phyloP scores from a whole-genome alignment of 2,329 filamentous ascomycete species.

The Ceratocystis eucalypticola region DNA sequence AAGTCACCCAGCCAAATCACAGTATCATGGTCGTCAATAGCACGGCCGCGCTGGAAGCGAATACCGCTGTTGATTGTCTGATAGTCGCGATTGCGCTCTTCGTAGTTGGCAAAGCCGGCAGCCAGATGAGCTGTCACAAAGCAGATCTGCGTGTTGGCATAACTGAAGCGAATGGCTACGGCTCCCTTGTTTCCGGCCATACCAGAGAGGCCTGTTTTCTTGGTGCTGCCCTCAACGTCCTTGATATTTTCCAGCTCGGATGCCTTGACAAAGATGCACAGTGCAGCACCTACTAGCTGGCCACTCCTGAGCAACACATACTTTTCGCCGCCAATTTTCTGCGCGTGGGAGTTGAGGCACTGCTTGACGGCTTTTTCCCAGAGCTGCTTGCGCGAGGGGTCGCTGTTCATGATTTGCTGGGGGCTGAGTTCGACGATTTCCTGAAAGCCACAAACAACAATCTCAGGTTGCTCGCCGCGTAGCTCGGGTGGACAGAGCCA shows the following conservation, averaged over 20 bases:
- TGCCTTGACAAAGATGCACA: slow-evolving; percentile 80
- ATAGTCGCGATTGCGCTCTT: slow-evolving; percentile 90
- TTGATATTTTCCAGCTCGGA: slow-evolving; percentile 71
- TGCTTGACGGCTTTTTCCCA: slow-evolving; percentile 76
- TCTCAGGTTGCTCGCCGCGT: slow-evolving; percentile 57
- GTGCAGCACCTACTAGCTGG: slow-evolving; percentile 83
- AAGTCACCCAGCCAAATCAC: slow-evolving; percentile 96
- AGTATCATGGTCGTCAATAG: slow-evolving; percentile 80
- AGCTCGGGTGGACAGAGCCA: slow-evolving; percentile 62
- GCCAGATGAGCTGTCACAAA: slow-evolving; percentile 95
- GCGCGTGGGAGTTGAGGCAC: slow-evolving; percentile 61
- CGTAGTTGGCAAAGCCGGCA: slow-evolving; percentile 91
- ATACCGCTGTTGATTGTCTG: slow-evolving; percentile 75
- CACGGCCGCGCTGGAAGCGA: slow-evolving; percentile 77
- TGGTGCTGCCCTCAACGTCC: slow-evolving; percentile 90
- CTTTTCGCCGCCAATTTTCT: slow-evolving; percentile 51
- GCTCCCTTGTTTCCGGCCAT: slow-evolving; percentile 98
- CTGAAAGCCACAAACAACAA: slow-evolving; percentile 86
- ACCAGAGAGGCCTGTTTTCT: slow-evolving; percentile 87
- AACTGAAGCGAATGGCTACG: slow-evolving; percentile 90
- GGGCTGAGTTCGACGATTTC: slow-evolving; percentile 97
- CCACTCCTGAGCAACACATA: slow-evolving; percentile 86
- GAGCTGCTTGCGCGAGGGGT: slow-evolving; percentile 66
- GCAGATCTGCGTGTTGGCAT: slow-evolving; percentile 81
- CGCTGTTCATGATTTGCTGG: slow-evolving; percentile 98